Evolutionary conservation across 2,329 filamentous ascomycete species (phyloP).

Genomic region (Phaeoacremonium minimum): DNA sequence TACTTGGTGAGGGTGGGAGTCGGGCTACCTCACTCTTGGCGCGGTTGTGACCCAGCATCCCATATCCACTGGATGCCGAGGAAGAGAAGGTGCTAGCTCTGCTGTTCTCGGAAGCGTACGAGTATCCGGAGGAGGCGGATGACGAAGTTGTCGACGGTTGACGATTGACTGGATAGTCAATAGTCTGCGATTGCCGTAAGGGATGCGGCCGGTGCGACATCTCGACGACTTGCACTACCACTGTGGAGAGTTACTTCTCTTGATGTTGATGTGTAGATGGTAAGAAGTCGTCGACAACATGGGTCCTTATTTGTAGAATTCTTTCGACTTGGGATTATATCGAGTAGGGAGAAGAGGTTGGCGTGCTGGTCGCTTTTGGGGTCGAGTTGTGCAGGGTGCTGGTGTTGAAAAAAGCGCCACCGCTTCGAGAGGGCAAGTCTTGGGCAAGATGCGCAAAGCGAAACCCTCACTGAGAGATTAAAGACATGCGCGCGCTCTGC

Average conservation of each 20-base stretch:
- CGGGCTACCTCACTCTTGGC: slow-evolving; percentile 68
- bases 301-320: neutral
- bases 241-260: neutral
- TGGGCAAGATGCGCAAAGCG: no score
- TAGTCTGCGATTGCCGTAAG: slow-evolving; percentile 51
- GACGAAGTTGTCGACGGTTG: slow-evolving; percentile 69
- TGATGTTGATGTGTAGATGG: neutral
- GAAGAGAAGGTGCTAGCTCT: slow-evolving; percentile 69
- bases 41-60: slow-evolving; percentile 59
- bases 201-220: slow-evolving; percentile 57
- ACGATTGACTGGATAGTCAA: slow-evolving; percentile 47
- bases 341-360: no score
- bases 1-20: slow-evolving; percentile 43
- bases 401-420: no score
- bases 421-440: no score
- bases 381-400: neutral
- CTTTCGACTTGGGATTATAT: no score
- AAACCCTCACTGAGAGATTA: slow-evolving; percentile 1
- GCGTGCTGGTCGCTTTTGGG: neutral
- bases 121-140: slow-evolving; percentile 66
- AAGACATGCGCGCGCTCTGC: slow-evolving; percentile 6
- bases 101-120: slow-evolving; percentile 50
- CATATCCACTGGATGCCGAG: slow-evolving; percentile 60
- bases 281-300: neutral
- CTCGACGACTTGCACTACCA: slow-evolving; percentile 5